Percentiles rank a stretch among this genome's conserved stretches.
Evolutionary conservation across 768 basidiomycete species (phyloP).

Genomic region (Hygrophorus russula): DNA sequence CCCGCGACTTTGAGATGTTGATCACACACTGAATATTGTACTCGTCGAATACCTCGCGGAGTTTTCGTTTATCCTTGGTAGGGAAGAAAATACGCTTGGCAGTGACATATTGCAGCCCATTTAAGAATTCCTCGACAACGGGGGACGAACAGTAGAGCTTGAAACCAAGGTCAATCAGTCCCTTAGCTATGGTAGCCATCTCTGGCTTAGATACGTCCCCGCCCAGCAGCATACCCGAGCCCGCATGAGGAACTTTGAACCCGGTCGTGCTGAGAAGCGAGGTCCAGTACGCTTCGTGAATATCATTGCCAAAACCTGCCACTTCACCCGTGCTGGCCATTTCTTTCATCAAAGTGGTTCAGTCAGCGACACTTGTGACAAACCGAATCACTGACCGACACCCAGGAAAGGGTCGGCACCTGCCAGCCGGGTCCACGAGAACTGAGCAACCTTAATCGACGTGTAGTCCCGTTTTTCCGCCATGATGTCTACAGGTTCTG

Average conservation of each 20-base stretch:
- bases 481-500: constrained; percentile 89
- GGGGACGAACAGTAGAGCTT: constrained; percentile 86
- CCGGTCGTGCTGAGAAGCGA: constrained; percentile 92
- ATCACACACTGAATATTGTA: constrained; percentile 92
- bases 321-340: constrained; percentile 99
- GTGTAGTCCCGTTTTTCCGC: constrained; percentile 80
- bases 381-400: constrained; percentile 50
- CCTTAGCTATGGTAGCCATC: constrained; percentile 73
- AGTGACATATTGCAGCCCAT: constrained; percentile 61
- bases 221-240: constrained; percentile 85
- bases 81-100: constrained; percentile 95
- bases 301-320: constrained; percentile 86
- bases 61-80: constrained; percentile 88
- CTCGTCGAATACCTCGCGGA: constrained; percentile 89
- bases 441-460: constrained; percentile 95
- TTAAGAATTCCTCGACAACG: constrained; percentile 72
- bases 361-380: not conserved
- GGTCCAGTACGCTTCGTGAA: constrained; percentile 95
- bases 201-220: constrained; percentile 85
- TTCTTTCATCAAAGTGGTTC: constrained; percentile 34
- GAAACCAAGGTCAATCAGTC: constrained; percentile 80
- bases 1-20: constrained; percentile 80
- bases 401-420: constrained; percentile 97
- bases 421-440: constrained; percentile 93
- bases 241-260: constrained; percentile 79